Evolutionary conservation across 805 yeast genomes (phyloP), one percentile per base, ranked within the genome.

Genomic region (Vanderwaltozyma yarrowii): DNA sequence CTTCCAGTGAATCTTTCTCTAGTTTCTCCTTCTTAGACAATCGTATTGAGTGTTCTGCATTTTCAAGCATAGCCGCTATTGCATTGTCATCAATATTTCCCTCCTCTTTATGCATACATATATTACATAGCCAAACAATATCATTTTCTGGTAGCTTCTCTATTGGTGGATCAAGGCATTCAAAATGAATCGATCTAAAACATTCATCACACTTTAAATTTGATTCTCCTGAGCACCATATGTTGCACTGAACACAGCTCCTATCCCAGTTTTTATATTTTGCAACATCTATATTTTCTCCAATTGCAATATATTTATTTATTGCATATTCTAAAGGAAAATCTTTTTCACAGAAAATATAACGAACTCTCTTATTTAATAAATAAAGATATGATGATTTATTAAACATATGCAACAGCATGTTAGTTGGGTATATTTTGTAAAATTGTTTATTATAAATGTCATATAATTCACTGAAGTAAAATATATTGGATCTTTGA

Each of bases 51-150:
- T 30, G 30, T 27, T 43, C 38, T 29, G 46, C 46, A n/a, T 33
- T 33, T 16, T 35, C 26, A 4, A 44, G 32, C 16, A 38, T 44
- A n/a, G 34, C 18, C 5, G 43, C 31, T 8, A 16, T 21, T 9
- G 19, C 20, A 9, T 15, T 17, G 2, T 47, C 33, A 21, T 44
- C 46, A 35, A 31, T 19, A 26, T 61, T 63, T 13, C 60, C 58
- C 43, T 76, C 80, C 37, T 72, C 70, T 24, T 65, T 69, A 47
- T 74, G 73, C 15, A 80, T 69, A 62, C 96, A 87, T 8, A 65
- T 54, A 23, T 85, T 87, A 65, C 96, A 87, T 19, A 85, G 72
- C 96, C 96, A 87, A 8, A 86, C 84, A 55, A 85, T 82, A 1
- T 95, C 95, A 40, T 94, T 62, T 32, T 83, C 77, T 1, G 95